Base-by-base conservation (phyloP, 768 basidiomycete genomes). In the Boletus fagicola region DNA sequence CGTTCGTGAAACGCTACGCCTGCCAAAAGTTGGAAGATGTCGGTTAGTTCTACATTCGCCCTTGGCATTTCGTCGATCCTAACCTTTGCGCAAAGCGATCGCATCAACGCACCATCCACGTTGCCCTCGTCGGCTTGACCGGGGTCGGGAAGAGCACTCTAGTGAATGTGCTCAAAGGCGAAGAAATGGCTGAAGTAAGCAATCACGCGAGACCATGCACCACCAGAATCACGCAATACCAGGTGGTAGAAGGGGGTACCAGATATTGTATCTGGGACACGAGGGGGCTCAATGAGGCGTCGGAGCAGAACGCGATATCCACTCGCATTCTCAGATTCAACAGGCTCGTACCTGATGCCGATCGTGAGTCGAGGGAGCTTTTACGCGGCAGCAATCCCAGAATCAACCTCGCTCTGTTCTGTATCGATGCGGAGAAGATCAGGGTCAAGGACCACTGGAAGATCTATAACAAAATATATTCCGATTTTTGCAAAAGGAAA, bases 111-210 rank as follows among this genome's bases (percentile, higher is more conserved):
- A 43, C 53, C 33, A 18, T 55, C 3, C 56, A 68, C 39, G 51
- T 68, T 22, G 67, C 68, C 33, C 35, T 68, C 36, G 63, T 61
- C 24, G 67, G 67, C 11, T 31, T 52, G 36, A 68, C 67, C 15
- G 67, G 67, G 2, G 68, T 57, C 44, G 67, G 67, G 42, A 68
- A 68, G 46, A 68, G 67, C 56, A 68, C 68, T 8, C 48, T 70
- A 10, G 66, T 70, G 22, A 68, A 68, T 33, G 46, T 68, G 51
- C 65, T 68, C 48, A 42, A 43, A n/a, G 67, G 61, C 54, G 3
- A 35, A 12, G 16, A 50, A 44, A 18, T 39, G 18, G 68, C 67
- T 7, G 3, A 28, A 57, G 65, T 54, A 2, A 53, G 45, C 54
- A 68, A 62, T 11, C 16, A 62, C 39, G 68, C 46, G n/a, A 47